Conservation (phyloP, 169 alveolate genomes). For the Cryptosporidium viatorum region DNA sequence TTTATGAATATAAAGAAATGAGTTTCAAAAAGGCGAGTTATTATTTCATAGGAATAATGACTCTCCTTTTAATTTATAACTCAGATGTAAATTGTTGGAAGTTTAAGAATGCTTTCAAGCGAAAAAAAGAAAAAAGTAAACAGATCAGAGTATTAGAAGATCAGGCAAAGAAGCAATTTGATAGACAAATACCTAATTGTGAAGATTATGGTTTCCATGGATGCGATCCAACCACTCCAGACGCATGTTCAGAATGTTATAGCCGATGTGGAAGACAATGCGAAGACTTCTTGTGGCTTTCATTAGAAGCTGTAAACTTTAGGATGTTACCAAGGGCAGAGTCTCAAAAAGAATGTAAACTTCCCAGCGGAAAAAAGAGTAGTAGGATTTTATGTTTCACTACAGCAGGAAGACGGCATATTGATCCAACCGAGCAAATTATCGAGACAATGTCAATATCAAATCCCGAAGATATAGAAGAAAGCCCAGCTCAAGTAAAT, state of each 20-base stretch:
- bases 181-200: constrained; percentile 72
- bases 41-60: constrained; percentile 32
- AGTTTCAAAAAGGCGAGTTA: constrained; percentile 23
- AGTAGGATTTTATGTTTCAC: constrained; percentile 61
- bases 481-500: neutral
- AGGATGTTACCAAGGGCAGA: constrained; percentile 74
- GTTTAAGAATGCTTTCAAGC: constrained; percentile 10
- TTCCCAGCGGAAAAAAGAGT: constrained; percentile 60
- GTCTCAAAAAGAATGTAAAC: constrained; percentile 74
- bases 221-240: constrained; percentile 74
- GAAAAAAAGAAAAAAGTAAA: constrained; percentile 15
- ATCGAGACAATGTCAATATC: constrained; percentile 72
- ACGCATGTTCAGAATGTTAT: constrained; percentile 72
- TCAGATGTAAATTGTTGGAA: constrained; percentile 35
- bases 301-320: constrained; percentile 69
- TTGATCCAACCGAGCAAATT: constrained; percentile 69
- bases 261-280: constrained; percentile 72
- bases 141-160: constrained; percentile 53
- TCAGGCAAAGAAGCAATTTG: constrained; percentile 69
- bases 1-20: neutral
- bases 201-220: constrained; percentile 74
- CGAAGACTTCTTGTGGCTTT: constrained; percentile 68
- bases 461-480: constrained; percentile 37
- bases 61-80: neutral
- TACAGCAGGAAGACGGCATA: constrained; percentile 75